phyloP scores from a whole-genome alignment of 2,329 filamentous ascomycete genomes.

The Hypoxylon sp. region DNA sequence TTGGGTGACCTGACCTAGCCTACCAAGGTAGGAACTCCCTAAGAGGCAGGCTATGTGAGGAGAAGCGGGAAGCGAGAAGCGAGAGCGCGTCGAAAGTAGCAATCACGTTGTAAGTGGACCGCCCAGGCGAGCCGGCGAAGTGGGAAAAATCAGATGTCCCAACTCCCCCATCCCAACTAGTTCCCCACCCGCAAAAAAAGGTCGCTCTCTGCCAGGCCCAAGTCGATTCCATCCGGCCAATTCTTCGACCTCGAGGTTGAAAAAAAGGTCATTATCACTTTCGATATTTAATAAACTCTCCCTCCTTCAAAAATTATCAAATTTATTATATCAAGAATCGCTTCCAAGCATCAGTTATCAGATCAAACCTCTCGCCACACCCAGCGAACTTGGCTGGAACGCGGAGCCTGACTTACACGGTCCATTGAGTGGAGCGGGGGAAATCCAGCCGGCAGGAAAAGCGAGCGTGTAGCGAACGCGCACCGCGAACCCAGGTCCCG shows the following conservation, averaged over 20 bases:
- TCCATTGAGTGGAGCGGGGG: conserved; percentile 25
- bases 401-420: conserved; percentile 16
- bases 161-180: conserved; percentile 2
- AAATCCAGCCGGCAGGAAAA: conserved; percentile 26
- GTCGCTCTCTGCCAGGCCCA: conserved; percentile 19
- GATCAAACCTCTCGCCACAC: background rate
- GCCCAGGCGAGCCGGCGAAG: conserved; percentile 5
- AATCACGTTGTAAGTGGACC: conserved; percentile 19
- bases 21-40: no score
- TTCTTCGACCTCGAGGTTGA: conserved; percentile 16
- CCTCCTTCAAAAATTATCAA: conserved; percentile 1
- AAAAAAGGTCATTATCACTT: conserved; percentile 4
- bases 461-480: conserved; percentile 35
- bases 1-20: no score
- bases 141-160: conserved; percentile 18
- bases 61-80: no score
- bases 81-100: conserved; percentile 24
- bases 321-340: conserved; percentile 9
- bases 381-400: conserved; percentile 9
- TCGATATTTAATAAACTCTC: no score
- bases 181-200: conserved; percentile 4
- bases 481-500: conserved; percentile 37
- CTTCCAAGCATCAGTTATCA: background rate
- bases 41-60: conserved; percentile 21
- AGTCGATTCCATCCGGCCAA: conserved; percentile 16